A percentile compares a stretch with the other conserved stretches of the same genome.
These are phyloP conservation scores for Penicillium concentricum DNA, from an alignment of 2,329 filamentous ascomycete species.

Conservation along the genomic window DNA sequence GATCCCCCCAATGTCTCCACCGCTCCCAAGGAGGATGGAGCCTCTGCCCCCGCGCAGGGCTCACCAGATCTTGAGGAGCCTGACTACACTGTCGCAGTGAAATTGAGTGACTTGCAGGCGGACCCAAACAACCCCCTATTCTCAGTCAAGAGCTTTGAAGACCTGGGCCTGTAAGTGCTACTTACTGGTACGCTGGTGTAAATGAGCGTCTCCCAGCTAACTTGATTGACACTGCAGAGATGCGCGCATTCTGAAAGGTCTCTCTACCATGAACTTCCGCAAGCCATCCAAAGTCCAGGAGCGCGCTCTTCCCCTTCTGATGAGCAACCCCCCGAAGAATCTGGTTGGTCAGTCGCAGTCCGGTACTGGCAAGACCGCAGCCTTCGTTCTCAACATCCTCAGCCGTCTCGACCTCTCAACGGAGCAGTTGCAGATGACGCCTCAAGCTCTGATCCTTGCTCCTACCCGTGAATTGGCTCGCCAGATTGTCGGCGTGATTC, in stretches of 20 bases:
- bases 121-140: constrained; percentile 85
- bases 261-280: constrained; percentile 79
- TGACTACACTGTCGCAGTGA: constrained; percentile 86
- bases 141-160: constrained; percentile 79
- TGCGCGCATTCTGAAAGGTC: constrained; percentile 69
- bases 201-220: constrained; percentile 1
- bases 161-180: constrained; percentile 73
- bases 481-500: constrained; percentile 85
- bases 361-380: constrained; percentile 95
- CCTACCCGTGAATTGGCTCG: constrained; percentile 87
- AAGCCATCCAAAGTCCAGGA: constrained; percentile 99
- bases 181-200: neutral
- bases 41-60: constrained; percentile 40
- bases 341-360: constrained; percentile 99
- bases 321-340: constrained; percentile 82
- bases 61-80: constrained; percentile 62
- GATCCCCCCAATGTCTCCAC: constrained; percentile 17
- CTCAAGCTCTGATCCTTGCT: constrained; percentile 85
- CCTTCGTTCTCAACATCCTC: constrained; percentile 89
- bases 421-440: constrained; percentile 54
- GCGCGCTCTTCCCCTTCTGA: constrained; percentile 83
- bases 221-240: constrained; percentile 37
- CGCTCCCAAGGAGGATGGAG: constrained; percentile 39
- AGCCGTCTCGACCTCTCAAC: constrained; percentile 75
- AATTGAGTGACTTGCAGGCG: constrained; percentile 82